A percentile compares a stretch with the other conserved stretches of the same genome.
Conservation (phyloP, 2,329 filamentous ascomycete species). For the Beauveria sp. region DNA sequence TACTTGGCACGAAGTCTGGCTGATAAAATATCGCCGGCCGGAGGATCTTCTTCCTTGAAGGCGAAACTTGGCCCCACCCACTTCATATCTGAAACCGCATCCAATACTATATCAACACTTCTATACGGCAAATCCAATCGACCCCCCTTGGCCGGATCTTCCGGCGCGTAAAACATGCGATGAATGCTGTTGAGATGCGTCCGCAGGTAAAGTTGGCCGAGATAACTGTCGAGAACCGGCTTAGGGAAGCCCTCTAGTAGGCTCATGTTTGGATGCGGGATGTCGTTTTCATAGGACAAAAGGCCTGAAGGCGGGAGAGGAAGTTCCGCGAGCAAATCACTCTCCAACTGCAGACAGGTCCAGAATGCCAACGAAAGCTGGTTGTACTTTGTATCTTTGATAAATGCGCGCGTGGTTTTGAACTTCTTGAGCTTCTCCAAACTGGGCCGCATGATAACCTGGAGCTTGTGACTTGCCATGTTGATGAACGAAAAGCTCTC, state of each 20-base stretch:
- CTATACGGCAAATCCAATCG: conserved; percentile 29
- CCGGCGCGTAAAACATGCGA: conserved; percentile 44
- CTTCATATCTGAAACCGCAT: conserved; percentile 32
- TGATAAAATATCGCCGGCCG: conserved; percentile 67
- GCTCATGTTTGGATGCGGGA: conserved; percentile 57
- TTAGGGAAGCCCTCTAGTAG: conserved; percentile 35
- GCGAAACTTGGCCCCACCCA: conserved; percentile 44
- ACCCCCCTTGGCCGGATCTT: conserved; percentile 25
- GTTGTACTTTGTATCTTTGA: conserved; percentile 44
- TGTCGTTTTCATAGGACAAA: conserved; percentile 52
- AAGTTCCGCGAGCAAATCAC: conserved; percentile 63
- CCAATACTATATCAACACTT: conserved; percentile 39
- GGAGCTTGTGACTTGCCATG: conserved; percentile 48
- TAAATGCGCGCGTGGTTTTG: conserved; percentile 28
- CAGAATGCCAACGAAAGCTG: conserved; percentile 73
- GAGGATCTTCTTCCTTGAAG: conserved; percentile 61
- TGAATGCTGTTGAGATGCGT: conserved; percentile 60
- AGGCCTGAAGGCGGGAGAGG: conserved; percentile 54
- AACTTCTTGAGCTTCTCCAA: conserved; percentile 40
- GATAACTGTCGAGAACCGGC: conserved; percentile 50
- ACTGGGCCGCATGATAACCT: conserved; percentile 68
- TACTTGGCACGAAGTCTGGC: conserved; percentile 89
- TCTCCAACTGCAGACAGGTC: conserved; percentile 85
- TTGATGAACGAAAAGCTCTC: conserved; percentile 67
- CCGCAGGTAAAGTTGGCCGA: conserved; percentile 55